Evolutionary conservation across 345 rosid species (phyloP).

Genomic region (Camelina sativa): DNA sequence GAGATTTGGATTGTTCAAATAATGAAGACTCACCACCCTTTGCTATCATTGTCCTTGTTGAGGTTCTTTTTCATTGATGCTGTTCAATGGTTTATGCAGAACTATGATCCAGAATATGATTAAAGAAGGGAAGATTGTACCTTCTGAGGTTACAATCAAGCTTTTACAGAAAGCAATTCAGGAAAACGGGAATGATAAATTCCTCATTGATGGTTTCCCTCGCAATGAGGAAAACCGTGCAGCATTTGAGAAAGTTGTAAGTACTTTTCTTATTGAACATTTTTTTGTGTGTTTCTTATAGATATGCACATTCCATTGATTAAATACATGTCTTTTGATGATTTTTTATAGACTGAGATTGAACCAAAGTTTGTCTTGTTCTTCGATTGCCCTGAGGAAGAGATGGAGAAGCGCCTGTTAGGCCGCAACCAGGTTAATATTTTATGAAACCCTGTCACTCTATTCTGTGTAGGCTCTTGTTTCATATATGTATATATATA

Average conservation of each 20-base stretch:
- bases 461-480: constrained; percentile 7
- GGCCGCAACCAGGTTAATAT: constrained; percentile 71
- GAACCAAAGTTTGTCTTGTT: constrained; percentile 57
- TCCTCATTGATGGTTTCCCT: constrained; percentile 90
- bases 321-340: not conserved
- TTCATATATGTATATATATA: not conserved
- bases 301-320: not conserved
- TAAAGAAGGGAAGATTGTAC: constrained; percentile 65
- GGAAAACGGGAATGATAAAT: constrained; percentile 63
- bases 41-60: not conserved
- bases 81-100: constrained; percentile 35
- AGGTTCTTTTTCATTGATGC: not conserved
- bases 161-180: constrained; percentile 77
- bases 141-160: constrained; percentile 87
- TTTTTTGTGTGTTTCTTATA: not conserved
- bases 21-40: constrained; percentile 2
- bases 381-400: constrained; percentile 60
- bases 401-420: constrained; percentile 73
- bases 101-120: constrained; percentile 68
- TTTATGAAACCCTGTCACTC: not conserved
- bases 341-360: constrained; percentile 50
- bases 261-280: constrained; percentile 14
- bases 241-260: constrained; percentile 78
- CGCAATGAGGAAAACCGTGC: constrained; percentile 88
- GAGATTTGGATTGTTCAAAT: not conserved